phyloP scores from a whole-genome alignment of 139 green algal genomes.

The Spirogloea muscicola region DNA sequence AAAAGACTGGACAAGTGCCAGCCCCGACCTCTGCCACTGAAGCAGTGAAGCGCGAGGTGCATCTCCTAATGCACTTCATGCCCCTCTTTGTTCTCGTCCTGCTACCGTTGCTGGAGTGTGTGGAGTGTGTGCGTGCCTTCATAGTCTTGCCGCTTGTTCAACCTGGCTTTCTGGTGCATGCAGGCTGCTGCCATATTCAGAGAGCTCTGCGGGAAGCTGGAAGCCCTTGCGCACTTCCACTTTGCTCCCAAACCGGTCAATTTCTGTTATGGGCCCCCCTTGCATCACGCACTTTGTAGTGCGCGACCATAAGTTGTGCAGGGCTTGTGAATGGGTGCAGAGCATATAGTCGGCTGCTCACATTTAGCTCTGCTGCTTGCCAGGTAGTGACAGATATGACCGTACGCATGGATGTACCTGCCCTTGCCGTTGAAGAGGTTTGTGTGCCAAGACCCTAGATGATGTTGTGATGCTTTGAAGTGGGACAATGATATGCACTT shows the following conservation, averaged over 20 bases:
- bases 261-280: neutral
- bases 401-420: slow-evolving; percentile 31
- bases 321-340: neutral
- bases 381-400: slow-evolving; percentile 42
- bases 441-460: neutral
- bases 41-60: neutral
- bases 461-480: neutral
- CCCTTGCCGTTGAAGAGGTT: slow-evolving; percentile 44
- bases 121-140: neutral
- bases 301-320: neutral
- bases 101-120: neutral
- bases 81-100: neutral
- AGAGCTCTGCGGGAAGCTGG: slow-evolving; percentile 75
- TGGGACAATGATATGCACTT: neutral
- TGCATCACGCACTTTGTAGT: neutral
- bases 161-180: neutral
- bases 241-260: slow-evolving; percentile 75
- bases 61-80: neutral
- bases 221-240: slow-evolving; percentile 84
- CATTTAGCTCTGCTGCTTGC: neutral
- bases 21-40: neutral
- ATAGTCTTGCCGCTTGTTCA: neutral
- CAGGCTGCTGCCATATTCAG: slow-evolving; percentile 63
- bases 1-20: neutral
- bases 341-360: neutral